Evolutionary conservation across 371 early-diverging fungal genomes (phyloP), one percentile per base, ranked within the genome.

Genomic region (Mortierella sp.): DNA sequence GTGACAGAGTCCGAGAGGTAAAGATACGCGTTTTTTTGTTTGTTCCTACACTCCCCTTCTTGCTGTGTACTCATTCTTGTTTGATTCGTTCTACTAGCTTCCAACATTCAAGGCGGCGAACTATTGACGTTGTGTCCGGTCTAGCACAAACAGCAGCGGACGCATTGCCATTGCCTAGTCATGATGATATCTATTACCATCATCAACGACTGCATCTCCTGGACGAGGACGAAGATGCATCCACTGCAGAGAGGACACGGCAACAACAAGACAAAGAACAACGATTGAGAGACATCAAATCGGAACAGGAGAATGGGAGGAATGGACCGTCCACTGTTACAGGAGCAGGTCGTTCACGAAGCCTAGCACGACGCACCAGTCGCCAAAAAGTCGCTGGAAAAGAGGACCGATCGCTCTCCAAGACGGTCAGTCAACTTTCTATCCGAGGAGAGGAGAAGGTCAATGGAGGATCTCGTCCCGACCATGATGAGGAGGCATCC

Each of bases 171-270:
- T 48, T 74, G 51, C 74, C 74, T 2, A 74, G 74, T 38, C 74
- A 74, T 41, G 74, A 74, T 42, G 74, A 74, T n/a, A 74, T 74
- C 27, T 74, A 74, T 50, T 74, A 74, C 50, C 74, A 74, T 31
- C 74, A 74, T 38, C 74, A 74, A 27, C 60, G 74, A 26, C 34
- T 74, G 61, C 59, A 64, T 14, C 58, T 74, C 18, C 38, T 74
- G 54, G 74, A 74, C 12, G 74, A 74, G 34, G 69, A 64, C 28
- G 74, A 68, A 1, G 74, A 73, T 19, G 51, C 43, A 43, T 4
- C 54, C 12, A 23, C 48, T 41, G 45, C 52, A 57, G 39, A n/a
- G n/a, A n/a, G n/a, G n/a, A n/a, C n/a, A n/a, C n/a, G n/a, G n/a
- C 64, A 41, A 13, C 71, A 70, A 21, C 67, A 62, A 7, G 54